Base-by-base conservation (phyloP, 2,329 filamentous ascomycete species). In the Ascosphaera aggregata region DNA sequence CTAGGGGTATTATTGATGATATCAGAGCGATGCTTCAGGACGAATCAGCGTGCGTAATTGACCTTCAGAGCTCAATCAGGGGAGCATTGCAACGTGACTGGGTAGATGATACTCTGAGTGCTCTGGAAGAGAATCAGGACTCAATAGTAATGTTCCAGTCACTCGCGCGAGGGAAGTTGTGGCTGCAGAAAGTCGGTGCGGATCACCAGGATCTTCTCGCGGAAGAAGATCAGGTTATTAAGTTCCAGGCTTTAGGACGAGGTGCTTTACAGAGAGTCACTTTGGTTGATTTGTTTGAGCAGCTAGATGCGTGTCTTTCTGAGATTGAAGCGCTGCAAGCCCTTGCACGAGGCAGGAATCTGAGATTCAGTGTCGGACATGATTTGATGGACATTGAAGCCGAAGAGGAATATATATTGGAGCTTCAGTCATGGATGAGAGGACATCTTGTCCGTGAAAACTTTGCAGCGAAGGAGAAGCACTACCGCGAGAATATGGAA, bases 401-500 rank as follows among this genome's bases (percentile, higher is more conserved):
- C 39, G 73, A 91, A 45, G 86, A 95, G 50, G 76, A 78, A n/a
- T 63, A 65, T 0, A 67, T 94, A 43, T 61, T 72, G 7, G 77
- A 75, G 20, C 58, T 93, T 18, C 85, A 95, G 55, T 67, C 84
- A 3, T 66, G 71, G 4, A 71, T 77, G 5, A 73, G 76, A 48
- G 86, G 73, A 2, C 75, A 72, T 48, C 56, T 91, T 2, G 70
- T 95, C 22, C 71, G 86, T 24, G 66, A 64, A 11, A 67, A 66
- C 15, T 95, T 92, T 49, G 72, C 70, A 39, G 81, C 91, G 55
- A 93, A 93, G 66, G 74, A 78, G 52, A 74, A 73, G 17, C 86
- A 79, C 60, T 98, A 85, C 64, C 76, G 79, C 47, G 77, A 92
- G 58, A 98, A 98, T 52, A 98, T 98, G 89, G 75, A 93, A 51